Conservation (phyloP, 305 asterid genomes). For the Fraxinus platypoda region DNA sequence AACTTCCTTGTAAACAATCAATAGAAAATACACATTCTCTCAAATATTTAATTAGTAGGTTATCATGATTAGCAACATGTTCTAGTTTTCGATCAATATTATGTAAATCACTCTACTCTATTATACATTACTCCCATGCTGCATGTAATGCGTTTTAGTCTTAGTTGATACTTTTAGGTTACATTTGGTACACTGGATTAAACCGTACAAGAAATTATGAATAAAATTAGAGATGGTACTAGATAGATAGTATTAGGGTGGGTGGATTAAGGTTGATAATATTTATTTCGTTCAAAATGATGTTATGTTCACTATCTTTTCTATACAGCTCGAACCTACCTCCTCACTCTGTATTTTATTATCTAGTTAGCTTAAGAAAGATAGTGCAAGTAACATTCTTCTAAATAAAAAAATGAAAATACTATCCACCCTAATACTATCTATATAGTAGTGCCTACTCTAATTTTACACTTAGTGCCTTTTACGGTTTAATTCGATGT, state of each 20-base stretch:
- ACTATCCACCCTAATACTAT: not conserved
- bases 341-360: not conserved
- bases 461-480: not conserved
- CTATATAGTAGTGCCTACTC: not conserved
- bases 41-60: no score
- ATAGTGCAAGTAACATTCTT: not conserved
- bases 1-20: not conserved
- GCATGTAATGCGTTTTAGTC: not conserved
- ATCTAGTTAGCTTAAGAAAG: not conserved
- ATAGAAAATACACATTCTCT: not conserved
- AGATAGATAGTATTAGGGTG: not conserved
- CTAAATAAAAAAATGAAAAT: no score
- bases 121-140: not conserved
- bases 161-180: not conserved
- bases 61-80: not conserved
- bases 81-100: not conserved
- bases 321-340: not conserved
- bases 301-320: not conserved
- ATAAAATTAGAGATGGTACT: not conserved
- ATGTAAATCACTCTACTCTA: not conserved
- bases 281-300: not conserved
- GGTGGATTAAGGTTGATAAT: not conserved
- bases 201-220: not conserved
- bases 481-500: not conserved
- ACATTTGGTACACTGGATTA: not conserved